Percentiles rank a stretch among this genome's conserved stretches.
Conservation (phyloP, 371 early-diverging fungal genomes). For the Mucor plumbeus region DNA sequence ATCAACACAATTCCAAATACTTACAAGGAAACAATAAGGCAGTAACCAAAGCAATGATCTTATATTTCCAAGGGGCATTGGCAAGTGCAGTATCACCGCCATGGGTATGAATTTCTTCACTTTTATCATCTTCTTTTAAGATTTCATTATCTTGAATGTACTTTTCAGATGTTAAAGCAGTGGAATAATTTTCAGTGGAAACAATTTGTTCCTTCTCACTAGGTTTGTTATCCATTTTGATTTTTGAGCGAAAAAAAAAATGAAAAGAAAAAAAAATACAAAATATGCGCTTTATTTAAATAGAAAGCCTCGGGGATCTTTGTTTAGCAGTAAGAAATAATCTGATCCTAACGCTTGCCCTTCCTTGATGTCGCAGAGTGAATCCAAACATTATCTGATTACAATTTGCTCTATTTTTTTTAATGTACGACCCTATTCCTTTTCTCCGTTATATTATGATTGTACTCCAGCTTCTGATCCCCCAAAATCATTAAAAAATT, state of each 20-base stretch:
- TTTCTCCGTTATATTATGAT: background rate
- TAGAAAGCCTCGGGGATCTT: background rate
- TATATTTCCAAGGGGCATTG: constrained; percentile 44
- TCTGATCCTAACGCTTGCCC: constrained; percentile 13
- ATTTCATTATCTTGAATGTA: constrained; percentile 12
- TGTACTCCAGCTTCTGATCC: constrained; percentile 6
- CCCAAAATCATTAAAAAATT: background rate
- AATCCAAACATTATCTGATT: constrained; percentile 10
- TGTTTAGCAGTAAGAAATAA: background rate
- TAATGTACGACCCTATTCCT: constrained; percentile 1
- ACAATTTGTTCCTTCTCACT: constrained; percentile 5
- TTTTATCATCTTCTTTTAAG: constrained; percentile 12
- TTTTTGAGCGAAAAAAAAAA: background rate
- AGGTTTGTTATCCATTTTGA: constrained; percentile 16
- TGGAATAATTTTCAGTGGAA: background rate
- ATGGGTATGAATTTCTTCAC: constrained; percentile 11
- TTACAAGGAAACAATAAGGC: constrained; percentile 38
- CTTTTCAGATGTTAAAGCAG: constrained; percentile 11
- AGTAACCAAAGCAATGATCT: constrained; percentile 35
- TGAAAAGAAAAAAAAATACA: background rate
- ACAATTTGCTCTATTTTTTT: background rate
- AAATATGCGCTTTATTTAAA: background rate
- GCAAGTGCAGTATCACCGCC: constrained; percentile 37
- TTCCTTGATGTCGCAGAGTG: background rate
- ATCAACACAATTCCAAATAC: background rate